These are phyloP conservation scores for Fusarium sp. DNA, from an alignment of 2,329 filamentous ascomycete species.

Conservation along the genomic window DNA sequence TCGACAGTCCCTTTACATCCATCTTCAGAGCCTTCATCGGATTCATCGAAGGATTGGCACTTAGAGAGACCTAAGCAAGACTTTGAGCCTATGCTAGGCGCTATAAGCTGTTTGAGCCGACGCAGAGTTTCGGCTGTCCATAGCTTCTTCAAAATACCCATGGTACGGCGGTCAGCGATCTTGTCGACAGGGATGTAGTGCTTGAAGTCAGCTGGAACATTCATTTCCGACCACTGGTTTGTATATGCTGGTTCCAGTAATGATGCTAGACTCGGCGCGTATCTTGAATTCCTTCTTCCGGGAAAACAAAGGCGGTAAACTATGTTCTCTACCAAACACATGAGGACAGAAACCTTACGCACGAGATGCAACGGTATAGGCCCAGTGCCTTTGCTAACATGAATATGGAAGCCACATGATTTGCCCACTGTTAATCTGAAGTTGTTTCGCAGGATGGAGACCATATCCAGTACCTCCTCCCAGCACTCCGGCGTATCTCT, in stretches of 20 bases:
- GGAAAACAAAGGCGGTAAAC: conserved; percentile 29
- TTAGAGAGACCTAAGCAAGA: conserved; percentile 4
- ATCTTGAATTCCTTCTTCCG: neutral
- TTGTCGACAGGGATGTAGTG: conserved; percentile 6
- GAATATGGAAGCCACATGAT: conserved; percentile 34
- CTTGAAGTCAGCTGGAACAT: conserved; percentile 17
- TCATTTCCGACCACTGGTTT: neutral
- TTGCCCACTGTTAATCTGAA: conserved; percentile 13
- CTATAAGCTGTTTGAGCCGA: neutral
- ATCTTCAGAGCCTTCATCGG: neutral
- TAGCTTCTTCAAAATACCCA: conserved; percentile 10
- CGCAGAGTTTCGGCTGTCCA: conserved; percentile 8
- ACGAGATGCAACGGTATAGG: conserved; percentile 9
- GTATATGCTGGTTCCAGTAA: neutral
- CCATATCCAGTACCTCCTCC: conserved; percentile 29
- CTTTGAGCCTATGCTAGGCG: neutral
- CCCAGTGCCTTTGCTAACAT: conserved; percentile 27
- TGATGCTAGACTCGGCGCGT: neutral
- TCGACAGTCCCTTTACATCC: conserved; percentile 28
- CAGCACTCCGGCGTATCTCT: conserved; percentile 24
- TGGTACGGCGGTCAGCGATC: neutral
- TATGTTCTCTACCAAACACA: conserved; percentile 28
- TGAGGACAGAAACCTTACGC: conserved; percentile 25
- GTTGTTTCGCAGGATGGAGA: conserved; percentile 24
- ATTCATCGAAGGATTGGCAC: neutral